Base-by-base conservation (phyloP, 2,329 filamentous ascomycete species). In the Trichoderma sp. region DNA sequence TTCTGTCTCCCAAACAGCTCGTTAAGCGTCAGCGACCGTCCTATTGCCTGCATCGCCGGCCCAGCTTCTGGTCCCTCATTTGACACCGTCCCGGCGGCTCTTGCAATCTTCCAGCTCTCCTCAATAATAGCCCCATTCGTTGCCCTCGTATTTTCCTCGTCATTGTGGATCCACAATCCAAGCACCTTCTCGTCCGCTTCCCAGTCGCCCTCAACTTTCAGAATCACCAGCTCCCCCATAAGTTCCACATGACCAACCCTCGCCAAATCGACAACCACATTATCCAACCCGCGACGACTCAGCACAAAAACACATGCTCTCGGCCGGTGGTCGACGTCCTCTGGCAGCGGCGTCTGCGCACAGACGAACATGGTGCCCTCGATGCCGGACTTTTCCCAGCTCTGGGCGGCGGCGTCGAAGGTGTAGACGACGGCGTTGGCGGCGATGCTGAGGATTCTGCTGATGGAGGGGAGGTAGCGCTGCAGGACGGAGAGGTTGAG, bases 361-460 rank as follows among this genome's bases (percentile, higher is more conserved):
- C 94, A 97, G 71, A 98, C 90, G 83, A 98, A 99, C 78, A 98
- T 87, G 14, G 94, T 94, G 53, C 97, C 97, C 84, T 98, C 95
- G 12, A 95, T 89, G 74, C 92, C 93, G 63, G 90, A 90, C 86
- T 97, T 97, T 82, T 97, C 93, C 97, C 97, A 98, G 76, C 87
- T 85, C 71, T 89, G 86, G 3, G 91, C 88, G 5, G 88, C 84
- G 64, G 90, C 87, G 77, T 89, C 90, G 85, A 97, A 97, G 65
- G 89, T 90, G 87, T 98, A 98, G 78, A 98, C 89, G 45, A 97
- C 94, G 31, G 94, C 93, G 80, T 96, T 97, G 38, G 94, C 93
- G 6, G 95, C 95, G 79, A 97, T 93, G 77, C 93, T 93, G 78
- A 95, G 88, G 81, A 98, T 95, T 71, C 88, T 86, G 75, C 88